Evolutionary conservation across 495 filamentous ascomycete genomes (phyloP).

Genomic region (Achaetomiella virescens): DNA sequence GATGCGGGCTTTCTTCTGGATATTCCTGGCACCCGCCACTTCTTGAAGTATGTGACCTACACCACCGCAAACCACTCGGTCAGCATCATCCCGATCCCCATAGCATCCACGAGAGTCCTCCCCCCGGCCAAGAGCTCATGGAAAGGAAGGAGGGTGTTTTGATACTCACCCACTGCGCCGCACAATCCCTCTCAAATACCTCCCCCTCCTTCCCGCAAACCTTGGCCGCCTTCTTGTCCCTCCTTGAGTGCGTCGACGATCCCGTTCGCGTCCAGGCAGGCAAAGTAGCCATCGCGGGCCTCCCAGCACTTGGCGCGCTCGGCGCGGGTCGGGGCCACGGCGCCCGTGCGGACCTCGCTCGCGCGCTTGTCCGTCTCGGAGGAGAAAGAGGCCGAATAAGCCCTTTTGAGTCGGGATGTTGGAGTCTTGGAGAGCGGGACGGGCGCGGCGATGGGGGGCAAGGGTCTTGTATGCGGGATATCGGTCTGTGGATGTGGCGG

Average conservation of each 20-base stretch:
- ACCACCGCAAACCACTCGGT: background rate
- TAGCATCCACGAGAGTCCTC: background rate
- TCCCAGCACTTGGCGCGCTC: slow-evolving; percentile 81
- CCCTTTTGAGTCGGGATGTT: background rate
- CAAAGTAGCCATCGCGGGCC: slow-evolving; percentile 77
- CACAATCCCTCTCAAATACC: slow-evolving; percentile 70
- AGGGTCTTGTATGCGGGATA: too few species aligned
- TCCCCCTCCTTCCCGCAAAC: slow-evolving; percentile 61
- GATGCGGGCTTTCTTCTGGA: slow-evolving; percentile 73
- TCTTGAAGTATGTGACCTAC: slow-evolving; percentile 96
- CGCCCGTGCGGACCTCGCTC: slow-evolving; percentile 50
- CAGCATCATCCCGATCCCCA: background rate
- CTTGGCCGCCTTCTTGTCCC: slow-evolving; percentile 51
- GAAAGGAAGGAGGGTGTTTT: background rate
- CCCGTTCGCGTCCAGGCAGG: slow-evolving; percentile 69
- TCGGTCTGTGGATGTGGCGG: too few species aligned
- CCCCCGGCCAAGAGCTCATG: background rate
- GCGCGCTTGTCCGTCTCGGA: slow-evolving; percentile 43
- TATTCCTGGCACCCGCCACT: slow-evolving; percentile 86
- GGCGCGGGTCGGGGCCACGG: slow-evolving; percentile 67
- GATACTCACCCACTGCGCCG: slow-evolving; percentile 32
- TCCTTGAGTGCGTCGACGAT: slow-evolving; percentile 83
- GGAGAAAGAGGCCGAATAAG: slow-evolving; percentile 45
- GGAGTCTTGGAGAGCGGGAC: too few species aligned
- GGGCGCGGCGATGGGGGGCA: too few species aligned